Conservation (phyloP, 2,329 filamentous ascomycete species). For the Paraconiothyrium brasiliense region DNA sequence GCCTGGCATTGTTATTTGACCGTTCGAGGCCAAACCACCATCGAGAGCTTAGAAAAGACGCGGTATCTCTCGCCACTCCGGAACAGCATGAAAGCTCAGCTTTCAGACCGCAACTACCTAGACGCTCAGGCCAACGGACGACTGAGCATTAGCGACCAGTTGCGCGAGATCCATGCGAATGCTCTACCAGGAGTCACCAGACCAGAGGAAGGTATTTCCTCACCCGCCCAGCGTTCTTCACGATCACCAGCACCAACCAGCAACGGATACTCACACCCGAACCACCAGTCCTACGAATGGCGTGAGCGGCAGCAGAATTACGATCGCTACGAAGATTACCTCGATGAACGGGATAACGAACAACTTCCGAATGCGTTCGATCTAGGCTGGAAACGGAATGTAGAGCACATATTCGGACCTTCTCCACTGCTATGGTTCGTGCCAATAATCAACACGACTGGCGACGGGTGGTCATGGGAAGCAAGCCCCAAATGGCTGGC, state of each 20-base stretch:
- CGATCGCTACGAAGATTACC: conserved; percentile 78
- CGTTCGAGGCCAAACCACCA: conserved; percentile 84
- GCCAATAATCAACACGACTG: conserved; percentile 84
- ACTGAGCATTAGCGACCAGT: conserved; percentile 68
- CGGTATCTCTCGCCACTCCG: conserved; percentile 86
- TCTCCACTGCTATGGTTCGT: conserved; percentile 77
- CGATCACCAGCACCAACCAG: conserved; percentile 41
- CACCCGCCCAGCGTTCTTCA: conserved; percentile 47
- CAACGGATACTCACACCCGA: conserved; percentile 56
- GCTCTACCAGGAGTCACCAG: conserved; percentile 80
- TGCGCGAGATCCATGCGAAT: conserved; percentile 84
- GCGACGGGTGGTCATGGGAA: conserved; percentile 96
- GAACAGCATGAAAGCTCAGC: conserved; percentile 72
- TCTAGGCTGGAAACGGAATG: conserved; percentile 81
- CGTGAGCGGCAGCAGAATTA: conserved; percentile 71
- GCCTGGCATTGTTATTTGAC: conserved; percentile 90
- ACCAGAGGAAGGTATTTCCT: conserved; percentile 80
- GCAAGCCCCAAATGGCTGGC: conserved; percentile 80
- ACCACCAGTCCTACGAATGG: conserved; percentile 54
- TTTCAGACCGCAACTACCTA: conserved; percentile 57
- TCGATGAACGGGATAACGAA: conserved; percentile 88
- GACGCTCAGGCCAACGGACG: conserved; percentile 54
- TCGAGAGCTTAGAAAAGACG: conserved; percentile 95
- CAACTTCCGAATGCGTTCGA: conserved; percentile 95
- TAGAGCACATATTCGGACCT: conserved; percentile 82